phyloP scores from a whole-genome alignment of 768 basidiomycete species.

The Leccinellum rugosiceps region DNA sequence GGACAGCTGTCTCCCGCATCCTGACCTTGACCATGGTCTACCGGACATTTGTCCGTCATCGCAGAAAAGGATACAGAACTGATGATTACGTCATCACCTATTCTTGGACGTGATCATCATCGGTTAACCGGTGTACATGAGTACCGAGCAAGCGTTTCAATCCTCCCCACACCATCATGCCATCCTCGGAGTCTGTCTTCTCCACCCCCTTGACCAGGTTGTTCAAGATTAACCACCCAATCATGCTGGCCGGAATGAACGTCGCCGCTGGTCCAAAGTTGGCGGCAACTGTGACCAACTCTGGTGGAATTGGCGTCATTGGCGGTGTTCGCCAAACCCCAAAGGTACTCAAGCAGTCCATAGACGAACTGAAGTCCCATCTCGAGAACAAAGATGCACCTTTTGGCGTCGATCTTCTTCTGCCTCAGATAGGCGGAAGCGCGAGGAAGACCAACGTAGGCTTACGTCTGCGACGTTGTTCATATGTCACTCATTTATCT shows the following conservation, averaged over 20 bases:
- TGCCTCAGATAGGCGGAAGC: constrained; percentile 78
- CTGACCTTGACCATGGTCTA: constrained; percentile 36
- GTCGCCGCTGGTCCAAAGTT: constrained; percentile 82
- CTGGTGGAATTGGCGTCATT: constrained; percentile 86
- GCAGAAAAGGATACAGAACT: not conserved
- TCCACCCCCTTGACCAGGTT: constrained; percentile 70
- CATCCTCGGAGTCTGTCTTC: constrained; percentile 62
- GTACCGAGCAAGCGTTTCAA: not conserved
- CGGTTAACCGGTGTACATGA: not conserved
- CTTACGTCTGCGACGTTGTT: not conserved
- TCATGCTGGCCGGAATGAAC: constrained; percentile 83
- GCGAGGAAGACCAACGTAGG: constrained; percentile 79
- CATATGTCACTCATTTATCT: not conserved
- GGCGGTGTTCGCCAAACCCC: constrained; percentile 77
- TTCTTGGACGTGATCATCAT: too few relatives aligned
- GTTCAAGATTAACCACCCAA: constrained; percentile 78
- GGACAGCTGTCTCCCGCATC: constrained; percentile 48
- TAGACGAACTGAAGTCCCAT: constrained; percentile 69
- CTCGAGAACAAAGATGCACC: constrained; percentile 74
- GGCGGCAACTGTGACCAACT: constrained; percentile 89
- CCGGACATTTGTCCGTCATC: constrained; percentile 45
- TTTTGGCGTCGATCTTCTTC: constrained; percentile 78
- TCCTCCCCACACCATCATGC: constrained; percentile 36
- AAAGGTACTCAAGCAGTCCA: constrained; percentile 61
- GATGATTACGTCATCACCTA: constrained; percentile 16